Base-by-base conservation (phyloP, 495 filamentous ascomycete species). In the Opeltia flavorubescens region DNA sequence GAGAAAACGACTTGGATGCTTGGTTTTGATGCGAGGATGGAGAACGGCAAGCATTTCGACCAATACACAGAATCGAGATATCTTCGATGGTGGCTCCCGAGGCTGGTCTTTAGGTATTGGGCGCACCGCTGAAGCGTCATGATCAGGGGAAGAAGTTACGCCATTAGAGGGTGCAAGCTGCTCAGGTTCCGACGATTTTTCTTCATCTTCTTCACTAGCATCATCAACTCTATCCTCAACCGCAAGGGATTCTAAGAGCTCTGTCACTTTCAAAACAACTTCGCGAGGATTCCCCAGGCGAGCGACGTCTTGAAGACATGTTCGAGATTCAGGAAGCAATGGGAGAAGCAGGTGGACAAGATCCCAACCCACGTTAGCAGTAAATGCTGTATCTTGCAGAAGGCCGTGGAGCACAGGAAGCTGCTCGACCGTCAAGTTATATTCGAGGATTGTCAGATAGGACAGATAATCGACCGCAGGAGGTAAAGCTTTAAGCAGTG, bases 361-460 rank as follows among this genome's bases (percentile, higher is more conserved):
- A 58, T 98, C 91, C 91, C 91, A 98, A 38, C 91, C 93, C 56
- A 98, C 94, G 51, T 94, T 87, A 39, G 77, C 78, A 1, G 89
- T 89, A 44, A 98, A 71, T 38, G 74, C 75, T 35, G 79, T 76
- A 76, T 93, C 83, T 62, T 93, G 85, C 41, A 95, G 68, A 29
- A 94, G 72, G 5, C 76, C 70, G 55, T 93, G 81, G 34, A 95
- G 66, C 2, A 76, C 70, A 4, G 86, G 84, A 9, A 95, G 70
- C 50, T 84, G 77, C 25, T 80, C 77, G n/a, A 72, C 72, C 11
- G 77, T 82, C 17, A 95, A 68, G 59, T 93, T 84, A 51, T 87
- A 81, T 59, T 94, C 86, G 51, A 95, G 62, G 50, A 95, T 73
- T 35, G 86, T 91, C 44, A 93, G 75, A 58, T 94, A 95, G 2